These are phyloP conservation scores for Linum usitatissimum DNA, from an alignment of 345 rosid species.

Conservation along the genomic window DNA sequence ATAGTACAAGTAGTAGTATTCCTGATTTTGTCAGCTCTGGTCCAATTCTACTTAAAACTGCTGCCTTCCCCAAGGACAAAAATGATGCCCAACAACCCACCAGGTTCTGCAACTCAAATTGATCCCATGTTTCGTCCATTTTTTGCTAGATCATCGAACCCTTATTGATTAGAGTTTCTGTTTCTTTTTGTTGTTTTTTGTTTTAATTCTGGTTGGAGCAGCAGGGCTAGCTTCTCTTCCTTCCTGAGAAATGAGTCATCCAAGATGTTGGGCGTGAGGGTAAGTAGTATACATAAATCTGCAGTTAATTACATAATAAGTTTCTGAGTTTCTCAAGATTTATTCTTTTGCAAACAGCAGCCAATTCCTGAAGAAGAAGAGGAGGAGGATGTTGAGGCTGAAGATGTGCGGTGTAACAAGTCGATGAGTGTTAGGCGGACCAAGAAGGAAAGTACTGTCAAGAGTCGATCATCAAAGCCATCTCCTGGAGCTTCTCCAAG, in stretches of 20 bases:
- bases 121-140: not conserved
- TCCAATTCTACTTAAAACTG: slow-evolving; percentile 47
- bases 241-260: not conserved
- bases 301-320: not conserved
- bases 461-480: slow-evolving; percentile 10
- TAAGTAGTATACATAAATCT: not conserved
- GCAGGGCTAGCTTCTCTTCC: not conserved
- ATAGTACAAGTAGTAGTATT: slow-evolving; percentile 19
- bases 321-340: not conserved
- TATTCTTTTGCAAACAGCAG: slow-evolving; percentile 19
- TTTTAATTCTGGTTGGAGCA: too few relatives aligned
- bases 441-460: slow-evolving; percentile 20
- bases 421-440: slow-evolving; percentile 13
- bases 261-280: not conserved
- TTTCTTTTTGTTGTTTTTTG: not conserved
- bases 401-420: slow-evolving; percentile 11
- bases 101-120: slow-evolving; percentile 26
- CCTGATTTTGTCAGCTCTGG: slow-evolving; percentile 57
- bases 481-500: slow-evolving; percentile 33
- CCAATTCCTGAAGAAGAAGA: slow-evolving; percentile 21
- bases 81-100: slow-evolving; percentile 15
- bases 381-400: slow-evolving; percentile 16
- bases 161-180: not conserved
- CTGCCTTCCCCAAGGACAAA: slow-evolving; percentile 36
- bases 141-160: not conserved